Conservation (phyloP, 2,329 filamentous ascomycete species). For the Orbilia javanica region DNA sequence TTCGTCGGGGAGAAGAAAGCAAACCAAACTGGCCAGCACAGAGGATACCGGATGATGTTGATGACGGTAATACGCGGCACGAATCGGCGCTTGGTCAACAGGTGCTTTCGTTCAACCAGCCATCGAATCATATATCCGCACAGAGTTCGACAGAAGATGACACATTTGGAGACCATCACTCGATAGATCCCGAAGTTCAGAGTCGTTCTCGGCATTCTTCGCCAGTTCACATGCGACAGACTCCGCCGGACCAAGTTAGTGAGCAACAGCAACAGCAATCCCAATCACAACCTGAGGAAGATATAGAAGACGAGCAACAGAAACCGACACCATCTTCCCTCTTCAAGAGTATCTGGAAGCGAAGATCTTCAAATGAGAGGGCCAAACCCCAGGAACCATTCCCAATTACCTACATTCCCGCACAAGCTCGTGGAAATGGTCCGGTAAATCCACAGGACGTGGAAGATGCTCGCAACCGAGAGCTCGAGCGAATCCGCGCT, state of each 20-base stretch:
- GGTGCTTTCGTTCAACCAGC: constrained; percentile 3
- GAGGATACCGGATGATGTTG: constrained; percentile 20
- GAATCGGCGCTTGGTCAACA: constrained; percentile 38
- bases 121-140: constrained; percentile 29
- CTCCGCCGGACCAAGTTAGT: neutral
- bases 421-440: constrained; percentile 42
- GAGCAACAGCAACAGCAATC: constrained; percentile 1
- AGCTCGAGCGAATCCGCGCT: constrained; percentile 48
- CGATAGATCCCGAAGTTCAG: constrained; percentile 33
- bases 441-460: constrained; percentile 50
- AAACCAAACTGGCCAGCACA: constrained; percentile 9
- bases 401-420: constrained; percentile 54
- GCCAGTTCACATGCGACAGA: neutral
- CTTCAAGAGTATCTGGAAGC: constrained; percentile 36
- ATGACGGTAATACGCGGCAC: constrained; percentile 3
- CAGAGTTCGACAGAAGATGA: constrained; percentile 32
- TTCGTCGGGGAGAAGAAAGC: constrained; percentile 17
- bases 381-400: constrained; percentile 34
- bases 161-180: constrained; percentile 42
- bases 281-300: neutral
- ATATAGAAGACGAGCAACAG: neutral
- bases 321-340: constrained; percentile 26
- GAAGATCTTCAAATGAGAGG: constrained; percentile 19
- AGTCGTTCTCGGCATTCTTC: constrained; percentile 22
- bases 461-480: constrained; percentile 45